Conservation (phyloP, 306 rosid genomes). For the Adenanthera pavonina region DNA sequence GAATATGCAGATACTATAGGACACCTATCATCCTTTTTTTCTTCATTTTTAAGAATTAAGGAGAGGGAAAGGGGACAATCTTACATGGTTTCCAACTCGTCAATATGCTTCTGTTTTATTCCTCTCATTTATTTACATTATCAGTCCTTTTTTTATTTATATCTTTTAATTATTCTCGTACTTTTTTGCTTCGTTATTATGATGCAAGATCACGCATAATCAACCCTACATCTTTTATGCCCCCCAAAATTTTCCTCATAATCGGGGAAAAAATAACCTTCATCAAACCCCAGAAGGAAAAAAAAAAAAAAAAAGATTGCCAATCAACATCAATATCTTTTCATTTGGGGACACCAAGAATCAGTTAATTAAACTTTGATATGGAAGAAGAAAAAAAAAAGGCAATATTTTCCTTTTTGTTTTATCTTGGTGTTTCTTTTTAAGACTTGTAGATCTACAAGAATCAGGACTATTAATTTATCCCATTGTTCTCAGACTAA, state of each 20-base stretch:
- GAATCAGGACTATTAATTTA: neutral
- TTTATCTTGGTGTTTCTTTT: neutral
- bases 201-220: conserved; percentile 44
- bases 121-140: conserved; percentile 39
- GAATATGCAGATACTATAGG: conserved; percentile 35
- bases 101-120: conserved; percentile 43
- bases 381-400: conserved; percentile 28
- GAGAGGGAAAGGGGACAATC: conserved; percentile 44
- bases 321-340: conserved; percentile 49
- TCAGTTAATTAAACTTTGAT: conserved; percentile 38
- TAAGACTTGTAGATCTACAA: neutral
- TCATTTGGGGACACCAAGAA: conserved; percentile 40
- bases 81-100: conserved; percentile 53
- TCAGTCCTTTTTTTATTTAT: conserved; percentile 26
- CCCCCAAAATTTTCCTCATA: neutral
- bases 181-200: conserved; percentile 51
- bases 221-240: neutral
- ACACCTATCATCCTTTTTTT: conserved; percentile 38
- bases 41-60: conserved; percentile 5
- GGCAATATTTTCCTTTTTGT: conserved; percentile 38
- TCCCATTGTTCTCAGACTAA: neutral
- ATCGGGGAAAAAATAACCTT: neutral
- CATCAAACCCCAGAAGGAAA: neutral
- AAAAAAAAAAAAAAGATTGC: neutral
- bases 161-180: conserved; percentile 34